Percentiles rank a stretch among this genome's conserved stretches.
These are phyloP conservation scores for Mycosarcoma maydis DNA, from an alignment of 1,284 basidiomycete species.

Conservation along the genomic window DNA sequence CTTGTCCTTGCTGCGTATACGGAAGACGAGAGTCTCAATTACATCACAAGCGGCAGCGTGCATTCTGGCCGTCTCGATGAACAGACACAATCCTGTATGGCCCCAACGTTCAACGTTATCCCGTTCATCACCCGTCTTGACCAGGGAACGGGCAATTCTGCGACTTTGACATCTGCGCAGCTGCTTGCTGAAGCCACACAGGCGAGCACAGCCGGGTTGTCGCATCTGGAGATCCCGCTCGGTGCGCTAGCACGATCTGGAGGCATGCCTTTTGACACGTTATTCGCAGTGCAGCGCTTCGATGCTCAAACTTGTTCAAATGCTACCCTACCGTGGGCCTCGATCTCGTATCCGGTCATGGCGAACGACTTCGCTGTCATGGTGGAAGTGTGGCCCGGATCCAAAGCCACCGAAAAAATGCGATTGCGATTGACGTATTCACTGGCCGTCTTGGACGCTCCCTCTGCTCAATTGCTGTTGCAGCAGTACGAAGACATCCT, in stretches of 20 bases:
- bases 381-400: conserved; percentile 19
- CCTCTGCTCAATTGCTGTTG: conserved; percentile 9
- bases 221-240: conserved; percentile 22
- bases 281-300: conserved; percentile 26
- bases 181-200: conserved; percentile 3
- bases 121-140: conserved; percentile 14
- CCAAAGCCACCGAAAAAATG: neutral
- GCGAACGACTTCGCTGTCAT: conserved; percentile 28
- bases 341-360: conserved; percentile 22
- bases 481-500: conserved; percentile 18
- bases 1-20: conserved; percentile 15
- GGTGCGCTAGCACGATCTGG: conserved; percentile 11
- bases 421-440: conserved; percentile 17
- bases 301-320: neutral
- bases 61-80: conserved; percentile 21
- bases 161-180: neutral
- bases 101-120: conserved; percentile 25
- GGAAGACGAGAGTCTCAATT: conserved; percentile 3
- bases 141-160: neutral
- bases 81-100: conserved; percentile 6
- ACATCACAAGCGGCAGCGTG: conserved; percentile 19
- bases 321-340: conserved; percentile 1
- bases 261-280: conserved; percentile 22
- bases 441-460: conserved; percentile 5
- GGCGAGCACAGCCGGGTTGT: conserved; percentile 2